These are phyloP conservation scores for Rhodomyrtus psidioides DNA, from an alignment of 441 rosid species.

Conservation along the genomic window DNA sequence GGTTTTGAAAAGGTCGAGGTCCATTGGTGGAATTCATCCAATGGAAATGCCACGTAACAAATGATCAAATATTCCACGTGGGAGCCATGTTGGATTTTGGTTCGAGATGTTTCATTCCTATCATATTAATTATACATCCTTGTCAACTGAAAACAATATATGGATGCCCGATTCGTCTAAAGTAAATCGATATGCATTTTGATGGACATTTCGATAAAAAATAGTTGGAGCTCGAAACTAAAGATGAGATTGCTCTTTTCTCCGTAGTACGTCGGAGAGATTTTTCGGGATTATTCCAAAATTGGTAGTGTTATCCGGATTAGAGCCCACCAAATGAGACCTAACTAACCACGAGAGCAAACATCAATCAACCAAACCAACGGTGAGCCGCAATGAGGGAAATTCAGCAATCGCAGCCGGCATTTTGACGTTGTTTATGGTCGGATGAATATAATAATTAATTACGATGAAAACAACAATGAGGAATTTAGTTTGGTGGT, in stretches of 20 bases:
- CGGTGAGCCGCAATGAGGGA: neutral
- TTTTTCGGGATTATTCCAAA: neutral
- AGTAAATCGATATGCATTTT: neutral
- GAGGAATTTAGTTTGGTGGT: neutral
- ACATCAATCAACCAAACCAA: neutral
- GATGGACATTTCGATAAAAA: neutral
- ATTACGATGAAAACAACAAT: neutral
- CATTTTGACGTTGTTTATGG: neutral
- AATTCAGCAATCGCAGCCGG: neutral
- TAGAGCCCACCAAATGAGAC: neutral
- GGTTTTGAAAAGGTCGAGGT: neutral
- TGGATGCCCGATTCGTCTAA: neutral
- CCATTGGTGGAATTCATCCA: neutral
- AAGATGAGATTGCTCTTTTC: neutral
- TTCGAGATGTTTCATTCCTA: neutral
- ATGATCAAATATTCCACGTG: neutral
- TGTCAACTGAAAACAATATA: neutral
- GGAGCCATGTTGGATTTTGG: neutral
- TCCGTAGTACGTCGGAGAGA: neutral
- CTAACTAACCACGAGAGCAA: neutral
- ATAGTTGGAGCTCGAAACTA: neutral
- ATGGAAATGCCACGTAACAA: neutral
- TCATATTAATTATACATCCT: neutral
- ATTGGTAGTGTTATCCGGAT: neutral
- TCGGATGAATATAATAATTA: neutral